Conservation (phyloP, 1,284 basidiomycete species). For the Sphagnurus paluster region DNA sequence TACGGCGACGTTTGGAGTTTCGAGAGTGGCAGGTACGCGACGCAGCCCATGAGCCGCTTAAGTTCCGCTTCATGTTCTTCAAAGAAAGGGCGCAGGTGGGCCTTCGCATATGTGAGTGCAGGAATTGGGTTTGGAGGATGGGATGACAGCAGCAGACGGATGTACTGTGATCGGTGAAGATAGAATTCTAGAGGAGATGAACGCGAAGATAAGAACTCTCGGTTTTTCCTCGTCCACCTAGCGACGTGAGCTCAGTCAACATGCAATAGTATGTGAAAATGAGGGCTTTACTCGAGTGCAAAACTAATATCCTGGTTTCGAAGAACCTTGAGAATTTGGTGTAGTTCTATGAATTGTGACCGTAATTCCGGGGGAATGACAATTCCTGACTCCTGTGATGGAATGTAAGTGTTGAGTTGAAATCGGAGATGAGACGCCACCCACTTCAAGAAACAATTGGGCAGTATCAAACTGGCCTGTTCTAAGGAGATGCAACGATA, state of each 20-base stretch:
- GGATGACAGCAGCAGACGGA: slow-evolving; percentile 66
- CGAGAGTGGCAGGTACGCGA: slow-evolving; percentile 69
- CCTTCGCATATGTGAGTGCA: slow-evolving; percentile 78
- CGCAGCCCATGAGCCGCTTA: slow-evolving; percentile 74
- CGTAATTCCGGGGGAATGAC: slow-evolving; percentile 59
- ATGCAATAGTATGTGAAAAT: neutral
- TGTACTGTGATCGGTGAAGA: slow-evolving; percentile 85
- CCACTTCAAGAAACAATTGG: slow-evolving; percentile 69
- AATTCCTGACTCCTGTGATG: slow-evolving; percentile 66
- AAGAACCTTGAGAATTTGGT: slow-evolving; percentile 73
- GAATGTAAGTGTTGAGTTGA: slow-evolving; percentile 8
- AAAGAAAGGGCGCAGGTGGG: slow-evolving; percentile 69
- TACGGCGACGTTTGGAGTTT: slow-evolving; percentile 72
- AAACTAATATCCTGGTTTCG: slow-evolving; percentile 64
- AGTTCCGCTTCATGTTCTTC: slow-evolving; percentile 66
- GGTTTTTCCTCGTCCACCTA: slow-evolving; percentile 79
- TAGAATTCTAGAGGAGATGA: slow-evolving; percentile 83
- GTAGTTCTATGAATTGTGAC: slow-evolving; percentile 68
- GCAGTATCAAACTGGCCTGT: slow-evolving; percentile 79
- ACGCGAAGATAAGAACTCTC: slow-evolving; percentile 62
- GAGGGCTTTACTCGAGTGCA: slow-evolving; percentile 66
- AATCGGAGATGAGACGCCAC: slow-evolving; percentile 18
- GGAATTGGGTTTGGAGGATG: slow-evolving; percentile 50
- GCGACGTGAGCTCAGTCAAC: slow-evolving; percentile 10
- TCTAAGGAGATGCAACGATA: slow-evolving; percentile 77